Conservation (phyloP, 1,139 yeast species). For the Yamadazyma diospyri region DNA sequence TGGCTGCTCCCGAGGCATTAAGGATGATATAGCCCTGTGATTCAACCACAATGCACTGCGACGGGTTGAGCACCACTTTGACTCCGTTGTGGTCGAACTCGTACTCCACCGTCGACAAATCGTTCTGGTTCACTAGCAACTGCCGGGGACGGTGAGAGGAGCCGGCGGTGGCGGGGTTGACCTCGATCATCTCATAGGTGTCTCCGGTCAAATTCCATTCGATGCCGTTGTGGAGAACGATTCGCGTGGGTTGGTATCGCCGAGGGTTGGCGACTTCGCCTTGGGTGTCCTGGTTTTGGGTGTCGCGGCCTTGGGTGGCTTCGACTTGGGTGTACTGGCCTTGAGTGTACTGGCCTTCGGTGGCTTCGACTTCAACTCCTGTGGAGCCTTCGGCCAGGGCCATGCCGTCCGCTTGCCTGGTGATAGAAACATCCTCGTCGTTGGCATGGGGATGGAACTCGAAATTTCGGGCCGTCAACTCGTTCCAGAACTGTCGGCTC, state of each 20-base stretch:
- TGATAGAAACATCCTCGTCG: conserved; percentile 6
- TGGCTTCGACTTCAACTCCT: background rate
- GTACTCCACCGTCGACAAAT: conserved; percentile 19
- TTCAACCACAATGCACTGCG: conserved; percentile 42
- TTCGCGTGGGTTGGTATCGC: conserved; percentile 21
- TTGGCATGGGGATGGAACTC: conserved; percentile 20
- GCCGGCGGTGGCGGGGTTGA: conserved; percentile 6
- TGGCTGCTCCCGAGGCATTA: conserved; percentile 33
- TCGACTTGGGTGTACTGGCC: background rate
- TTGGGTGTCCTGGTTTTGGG: background rate
- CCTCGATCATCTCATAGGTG: conserved; percentile 21
- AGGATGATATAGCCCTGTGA: conserved; percentile 39
- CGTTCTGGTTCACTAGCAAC: conserved; percentile 23
- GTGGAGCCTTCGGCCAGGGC: background rate
- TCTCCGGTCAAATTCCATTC: conserved; percentile 28
- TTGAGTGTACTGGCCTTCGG: background rate
- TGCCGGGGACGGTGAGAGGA: conserved; percentile 9
- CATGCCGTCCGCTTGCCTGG: background rate
- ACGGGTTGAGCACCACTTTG: conserved; percentile 27
- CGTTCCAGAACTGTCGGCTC: conserved; percentile 27
- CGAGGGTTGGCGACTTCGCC: background rate
- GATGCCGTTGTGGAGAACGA: conserved; percentile 20
- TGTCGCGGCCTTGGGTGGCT: too few relatives aligned
- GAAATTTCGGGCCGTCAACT: conserved; percentile 23
- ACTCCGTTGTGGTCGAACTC: conserved; percentile 17